Evolutionary conservation across 306 rosid genomes (phyloP).

Genomic region (Psophocarpus tetragonolobus): DNA sequence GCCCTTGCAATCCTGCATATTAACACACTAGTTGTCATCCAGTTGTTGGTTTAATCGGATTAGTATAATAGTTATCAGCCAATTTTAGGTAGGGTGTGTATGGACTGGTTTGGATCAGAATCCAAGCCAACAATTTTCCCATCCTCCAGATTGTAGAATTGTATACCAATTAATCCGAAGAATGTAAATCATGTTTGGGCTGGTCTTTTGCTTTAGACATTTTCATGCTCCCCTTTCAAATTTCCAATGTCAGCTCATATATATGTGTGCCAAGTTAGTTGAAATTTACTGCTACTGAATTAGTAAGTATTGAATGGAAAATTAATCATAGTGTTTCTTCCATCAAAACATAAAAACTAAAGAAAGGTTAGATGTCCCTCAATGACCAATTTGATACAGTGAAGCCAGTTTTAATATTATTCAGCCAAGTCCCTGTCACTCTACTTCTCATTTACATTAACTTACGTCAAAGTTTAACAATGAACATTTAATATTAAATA

Average conservation of each 20-base stretch:
- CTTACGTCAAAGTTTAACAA: background rate
- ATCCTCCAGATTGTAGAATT: too few relatives aligned
- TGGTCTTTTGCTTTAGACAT: too few relatives aligned
- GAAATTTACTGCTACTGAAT: background rate
- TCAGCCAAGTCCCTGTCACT: too few relatives aligned
- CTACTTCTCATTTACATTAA: background rate
- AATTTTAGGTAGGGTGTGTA: background rate
- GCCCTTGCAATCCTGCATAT: background rate
- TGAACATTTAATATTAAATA: background rate
- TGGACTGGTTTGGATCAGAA: constrained; percentile 1
- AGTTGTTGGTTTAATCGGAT: background rate
- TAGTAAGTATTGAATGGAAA: background rate
- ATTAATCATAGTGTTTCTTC: background rate
- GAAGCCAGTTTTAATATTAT: background rate
- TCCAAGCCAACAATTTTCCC: background rate
- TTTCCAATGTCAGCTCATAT: too few relatives aligned
- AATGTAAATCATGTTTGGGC: too few relatives aligned
- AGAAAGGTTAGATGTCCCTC: background rate
- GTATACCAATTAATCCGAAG: too few relatives aligned
- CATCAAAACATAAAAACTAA: background rate
- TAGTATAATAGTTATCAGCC: background rate
- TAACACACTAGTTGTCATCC: background rate
- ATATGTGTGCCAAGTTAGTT: background rate
- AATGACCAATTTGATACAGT: background rate
- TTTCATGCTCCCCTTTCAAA: too few relatives aligned